phyloP scores from a whole-genome alignment of 1,284 basidiomycete genomes.

The Fomitiporia mediterranea region DNA sequence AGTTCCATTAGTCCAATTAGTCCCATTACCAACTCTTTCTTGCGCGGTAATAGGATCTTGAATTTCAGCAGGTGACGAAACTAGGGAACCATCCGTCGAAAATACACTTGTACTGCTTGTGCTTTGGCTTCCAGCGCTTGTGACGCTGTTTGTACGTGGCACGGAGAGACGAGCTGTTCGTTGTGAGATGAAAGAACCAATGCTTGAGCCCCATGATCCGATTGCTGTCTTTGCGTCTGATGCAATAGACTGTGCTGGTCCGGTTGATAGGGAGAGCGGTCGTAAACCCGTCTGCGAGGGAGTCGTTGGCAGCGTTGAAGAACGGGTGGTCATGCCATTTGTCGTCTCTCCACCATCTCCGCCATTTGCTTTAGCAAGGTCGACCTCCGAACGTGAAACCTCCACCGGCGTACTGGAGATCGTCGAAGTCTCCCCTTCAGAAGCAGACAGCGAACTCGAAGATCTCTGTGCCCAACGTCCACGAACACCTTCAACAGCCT shows the following conservation, averaged over 20 bases:
- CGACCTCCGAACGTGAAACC: conserved; percentile 43
- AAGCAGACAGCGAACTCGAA: conserved; percentile 32
- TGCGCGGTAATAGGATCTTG: too few relatives aligned
- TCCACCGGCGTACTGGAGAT: conserved; percentile 42
- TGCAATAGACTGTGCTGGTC: conserved; percentile 29
- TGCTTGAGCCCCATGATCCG: conserved; percentile 50
- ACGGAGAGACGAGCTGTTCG: conserved; percentile 36
- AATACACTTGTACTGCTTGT: not conserved
- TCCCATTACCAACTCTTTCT: too few relatives aligned
- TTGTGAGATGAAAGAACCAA: conserved; percentile 56
- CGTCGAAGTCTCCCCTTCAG: conserved; percentile 20
- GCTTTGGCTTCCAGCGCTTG: not conserved
- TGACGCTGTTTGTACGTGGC: conserved; percentile 14
- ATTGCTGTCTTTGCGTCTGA: conserved; percentile 35
- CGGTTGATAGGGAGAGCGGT: conserved; percentile 29
- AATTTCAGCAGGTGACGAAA: too few relatives aligned
- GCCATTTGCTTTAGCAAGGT: conserved; percentile 12
- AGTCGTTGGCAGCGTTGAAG: conserved; percentile 25
- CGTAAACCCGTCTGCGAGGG: conserved; percentile 24
- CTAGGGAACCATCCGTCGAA: too few relatives aligned
- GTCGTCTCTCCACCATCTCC: not conserved
- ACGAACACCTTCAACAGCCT: conserved; percentile 82
- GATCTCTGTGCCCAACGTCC: conserved; percentile 60
- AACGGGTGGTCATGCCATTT: conserved; percentile 23
- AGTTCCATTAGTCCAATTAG: not conserved